phyloP scores from a whole-genome alignment of 495 filamentous ascomycete genomes.

The Bacidia rubella region DNA sequence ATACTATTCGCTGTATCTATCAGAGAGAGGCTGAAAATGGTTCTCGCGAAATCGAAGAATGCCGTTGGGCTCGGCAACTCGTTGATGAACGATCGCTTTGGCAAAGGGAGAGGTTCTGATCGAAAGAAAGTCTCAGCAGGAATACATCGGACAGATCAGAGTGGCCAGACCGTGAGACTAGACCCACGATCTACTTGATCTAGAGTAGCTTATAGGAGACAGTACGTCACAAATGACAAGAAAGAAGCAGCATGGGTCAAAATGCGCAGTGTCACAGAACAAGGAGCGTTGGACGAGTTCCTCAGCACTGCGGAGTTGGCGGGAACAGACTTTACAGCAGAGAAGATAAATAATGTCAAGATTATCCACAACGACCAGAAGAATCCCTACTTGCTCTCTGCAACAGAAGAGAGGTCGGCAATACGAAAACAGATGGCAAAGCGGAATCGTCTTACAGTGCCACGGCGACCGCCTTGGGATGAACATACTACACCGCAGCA shows the following conservation, averaged over 20 bases:
- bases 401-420: slow-evolving; percentile 67
- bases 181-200: not conserved
- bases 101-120: slow-evolving; percentile 69
- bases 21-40: too few relatives aligned
- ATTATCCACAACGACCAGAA: slow-evolving; percentile 92
- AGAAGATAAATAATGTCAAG: slow-evolving; percentile 97
- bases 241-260: slow-evolving; percentile 80
- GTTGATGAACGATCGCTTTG: slow-evolving; percentile 89
- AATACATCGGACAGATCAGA: slow-evolving; percentile 46
- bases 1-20: too few relatives aligned
- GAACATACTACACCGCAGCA: slow-evolving; percentile 64
- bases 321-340: slow-evolving; percentile 94
- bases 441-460: slow-evolving; percentile 67
- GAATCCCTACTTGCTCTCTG: slow-evolving; percentile 86
- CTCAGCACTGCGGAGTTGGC: slow-evolving; percentile 82
- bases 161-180: slow-evolving; percentile 35
- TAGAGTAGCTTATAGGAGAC: not conserved
- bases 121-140: slow-evolving; percentile 42
- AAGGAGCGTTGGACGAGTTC: slow-evolving; percentile 84
- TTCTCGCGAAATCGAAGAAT: slow-evolving; percentile 89
- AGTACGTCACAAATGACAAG: slow-evolving; percentile 53
- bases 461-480: slow-evolving; percentile 82
- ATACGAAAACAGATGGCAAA: slow-evolving; percentile 72
- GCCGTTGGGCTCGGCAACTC: slow-evolving; percentile 81
- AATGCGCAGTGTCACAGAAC: slow-evolving; percentile 97